A percentile compares a stretch with the other conserved stretches of the same genome.
These are phyloP conservation scores for Sporisorium exsertum DNA, from an alignment of 1,284 basidiomycete genomes.

Conservation along the genomic window DNA sequence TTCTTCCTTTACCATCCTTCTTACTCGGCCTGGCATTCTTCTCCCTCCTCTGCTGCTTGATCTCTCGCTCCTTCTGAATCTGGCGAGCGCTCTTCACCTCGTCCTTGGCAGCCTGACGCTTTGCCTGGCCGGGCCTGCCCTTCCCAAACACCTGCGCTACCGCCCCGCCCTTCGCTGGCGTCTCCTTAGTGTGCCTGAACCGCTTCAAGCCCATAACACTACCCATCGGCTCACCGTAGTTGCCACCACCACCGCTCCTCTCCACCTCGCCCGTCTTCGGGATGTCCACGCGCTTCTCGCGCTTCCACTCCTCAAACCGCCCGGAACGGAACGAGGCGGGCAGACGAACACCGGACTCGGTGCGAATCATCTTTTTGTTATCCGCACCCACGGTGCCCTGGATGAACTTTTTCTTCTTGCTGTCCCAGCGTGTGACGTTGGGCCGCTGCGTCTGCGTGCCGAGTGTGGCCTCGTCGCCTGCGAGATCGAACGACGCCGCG, in stretches of 20 bases:
- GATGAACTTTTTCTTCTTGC: constrained; percentile 95
- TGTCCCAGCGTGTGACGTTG: constrained; percentile 84
- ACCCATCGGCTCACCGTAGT: constrained; percentile 58
- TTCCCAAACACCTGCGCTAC: constrained; percentile 40
- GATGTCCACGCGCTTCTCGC: constrained; percentile 78
- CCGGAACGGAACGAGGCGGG: constrained; percentile 94
- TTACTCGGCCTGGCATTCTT: constrained; percentile 64
- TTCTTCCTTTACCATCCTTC: constrained; percentile 24
- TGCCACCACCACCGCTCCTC: constrained; percentile 30
- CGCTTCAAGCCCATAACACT: constrained; percentile 70
- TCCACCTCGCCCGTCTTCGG: constrained; percentile 86
- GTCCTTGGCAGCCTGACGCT: constrained; percentile 44
- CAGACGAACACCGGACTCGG: constrained; percentile 90
- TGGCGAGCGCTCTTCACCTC: constrained; percentile 60
- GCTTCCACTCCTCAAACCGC: constrained; percentile 94
- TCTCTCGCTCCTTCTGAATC: constrained; percentile 60
- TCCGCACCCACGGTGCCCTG: constrained; percentile 86
- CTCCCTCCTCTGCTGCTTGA: constrained; percentile 54
- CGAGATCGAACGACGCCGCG: constrained; percentile 83
- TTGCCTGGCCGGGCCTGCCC: constrained; percentile 44
- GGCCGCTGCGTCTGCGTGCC: constrained; percentile 65
- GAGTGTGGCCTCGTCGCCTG: constrained; percentile 76
- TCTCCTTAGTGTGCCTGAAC: constrained; percentile 56
- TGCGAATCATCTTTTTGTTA: constrained; percentile 92
- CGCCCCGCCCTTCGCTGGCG: constrained; percentile 42